phyloP scores from a whole-genome alignment of 306 rosid species.

The Vachellia collinsii region DNA sequence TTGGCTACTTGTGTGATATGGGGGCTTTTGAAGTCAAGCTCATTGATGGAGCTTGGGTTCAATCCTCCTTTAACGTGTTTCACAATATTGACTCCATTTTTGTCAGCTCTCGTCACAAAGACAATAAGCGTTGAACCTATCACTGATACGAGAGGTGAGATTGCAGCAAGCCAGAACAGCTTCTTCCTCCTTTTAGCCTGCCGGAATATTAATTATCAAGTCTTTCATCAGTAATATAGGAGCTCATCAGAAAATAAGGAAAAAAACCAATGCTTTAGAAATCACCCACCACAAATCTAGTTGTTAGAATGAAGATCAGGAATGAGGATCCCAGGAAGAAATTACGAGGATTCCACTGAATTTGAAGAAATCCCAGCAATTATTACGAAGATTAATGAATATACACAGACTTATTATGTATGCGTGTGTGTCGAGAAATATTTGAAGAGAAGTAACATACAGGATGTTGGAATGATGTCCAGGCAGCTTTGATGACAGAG shows the following conservation, averaged over 20 bases:
- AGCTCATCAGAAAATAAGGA: not conserved
- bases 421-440: not conserved
- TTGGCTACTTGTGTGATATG: slow-evolving; percentile 55
- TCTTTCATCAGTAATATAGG: not conserved
- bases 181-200: slow-evolving; percentile 72
- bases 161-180: slow-evolving; percentile 81
- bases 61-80: slow-evolving; percentile 78
- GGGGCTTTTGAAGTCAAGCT: slow-evolving; percentile 53
- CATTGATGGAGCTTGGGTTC: slow-evolving; percentile 74
- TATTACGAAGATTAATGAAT: too few species aligned
- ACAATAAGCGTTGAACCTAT: slow-evolving; percentile 68
- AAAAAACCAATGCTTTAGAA: not conserved
- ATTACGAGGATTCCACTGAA: slow-evolving; percentile 78
- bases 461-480: slow-evolving; percentile 51
- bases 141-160: slow-evolving; percentile 73
- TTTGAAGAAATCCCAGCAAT: slow-evolving; percentile 8
- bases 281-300: slow-evolving; percentile 66
- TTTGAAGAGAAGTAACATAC: slow-evolving; percentile 38
- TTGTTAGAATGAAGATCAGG: slow-evolving; percentile 64
- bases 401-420: too few species aligned
- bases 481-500: slow-evolving; percentile 66
- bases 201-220: too few species aligned
- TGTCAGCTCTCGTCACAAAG: slow-evolving; percentile 64
- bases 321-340: slow-evolving; percentile 70
- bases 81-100: slow-evolving; percentile 71